phyloP scores from a whole-genome alignment of 306 rosid genomes.

The Amphicarpaea edgeworthii region DNA sequence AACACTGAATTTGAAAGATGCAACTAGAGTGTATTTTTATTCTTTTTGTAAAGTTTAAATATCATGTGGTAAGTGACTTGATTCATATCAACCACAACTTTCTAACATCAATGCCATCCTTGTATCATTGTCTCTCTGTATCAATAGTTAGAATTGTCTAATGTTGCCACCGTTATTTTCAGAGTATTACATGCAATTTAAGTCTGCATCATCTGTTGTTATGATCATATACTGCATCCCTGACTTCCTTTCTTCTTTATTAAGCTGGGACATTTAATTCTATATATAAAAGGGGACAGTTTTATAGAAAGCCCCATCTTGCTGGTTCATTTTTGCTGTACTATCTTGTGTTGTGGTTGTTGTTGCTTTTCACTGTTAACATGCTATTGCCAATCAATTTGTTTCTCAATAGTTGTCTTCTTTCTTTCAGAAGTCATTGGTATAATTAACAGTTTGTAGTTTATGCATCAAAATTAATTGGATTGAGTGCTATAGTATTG shows the following conservation, averaged over 20 bases:
- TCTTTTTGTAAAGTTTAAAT: conserved; percentile 19
- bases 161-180: conserved; percentile 20
- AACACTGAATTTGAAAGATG: conserved; percentile 17
- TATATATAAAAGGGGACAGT: too few species aligned
- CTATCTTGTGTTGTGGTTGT: too few species aligned
- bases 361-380: too few species aligned
- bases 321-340: too few species aligned
- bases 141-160: conserved; percentile 21
- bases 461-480: too few species aligned
- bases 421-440: too few species aligned
- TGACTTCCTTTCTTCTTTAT: conserved; percentile 28
- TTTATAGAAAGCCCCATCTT: too few species aligned
- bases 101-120: not conserved
- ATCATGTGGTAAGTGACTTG: not conserved
- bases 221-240: conserved; percentile 12
- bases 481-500: too few species aligned
- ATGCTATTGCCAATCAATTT: too few species aligned
- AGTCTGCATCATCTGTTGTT: conserved; percentile 26
- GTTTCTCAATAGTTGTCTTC: too few species aligned
- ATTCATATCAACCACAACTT: conserved; percentile 7
- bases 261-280: not conserved
- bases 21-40: conserved; percentile 1
- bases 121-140: not conserved
- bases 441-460: too few species aligned
- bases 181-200: not conserved